These are phyloP conservation scores for Nakazawaea pomicola DNA, from an alignment of 805 yeast species.

Conservation along the genomic window DNA sequence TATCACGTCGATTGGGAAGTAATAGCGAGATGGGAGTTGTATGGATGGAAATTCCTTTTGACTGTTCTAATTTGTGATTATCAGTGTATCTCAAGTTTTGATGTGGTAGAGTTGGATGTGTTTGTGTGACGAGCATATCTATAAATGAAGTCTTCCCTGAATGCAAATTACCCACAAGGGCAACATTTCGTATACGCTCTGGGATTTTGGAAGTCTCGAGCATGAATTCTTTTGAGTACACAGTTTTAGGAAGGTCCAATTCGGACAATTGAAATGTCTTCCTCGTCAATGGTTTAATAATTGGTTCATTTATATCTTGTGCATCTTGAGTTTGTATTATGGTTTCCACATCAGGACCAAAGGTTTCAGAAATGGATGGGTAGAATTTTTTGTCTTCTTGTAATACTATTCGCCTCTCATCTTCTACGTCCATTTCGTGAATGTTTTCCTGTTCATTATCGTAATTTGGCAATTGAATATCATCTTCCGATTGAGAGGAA, in stretches of 20 bases:
- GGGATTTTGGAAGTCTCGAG: constrained; percentile 34
- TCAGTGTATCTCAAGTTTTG: constrained; percentile 64
- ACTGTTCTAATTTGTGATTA: constrained; percentile 61
- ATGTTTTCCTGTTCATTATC: constrained; percentile 21
- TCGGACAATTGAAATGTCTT: constrained; percentile 46
- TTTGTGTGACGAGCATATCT: constrained; percentile 61
- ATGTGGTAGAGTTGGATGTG: constrained; percentile 43
- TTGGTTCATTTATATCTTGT: constrained; percentile 49
- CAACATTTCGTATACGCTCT: constrained; percentile 65
- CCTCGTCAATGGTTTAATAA: constrained; percentile 47
- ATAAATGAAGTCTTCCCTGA: constrained; percentile 83
- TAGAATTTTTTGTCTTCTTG: constrained; percentile 42
- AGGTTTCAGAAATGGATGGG: constrained; percentile 39
- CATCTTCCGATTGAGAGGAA: constrained; percentile 21
- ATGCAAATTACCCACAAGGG: constrained; percentile 74
- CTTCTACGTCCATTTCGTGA: constrained; percentile 15
- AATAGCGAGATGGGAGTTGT: constrained; percentile 58
- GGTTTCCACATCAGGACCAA: constrained; percentile 63
- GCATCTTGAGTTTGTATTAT: constrained; percentile 46
- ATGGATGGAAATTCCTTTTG: constrained; percentile 66
- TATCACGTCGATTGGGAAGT: constrained; percentile 42
- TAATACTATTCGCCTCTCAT: constrained; percentile 30
- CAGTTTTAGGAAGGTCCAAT: constrained; percentile 48
- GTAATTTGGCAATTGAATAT: constrained; percentile 5
- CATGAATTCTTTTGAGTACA: constrained; percentile 58